phyloP scores from a whole-genome alignment of 176 grass and related monocot genomes.

The Saccharum spontaneum region DNA sequence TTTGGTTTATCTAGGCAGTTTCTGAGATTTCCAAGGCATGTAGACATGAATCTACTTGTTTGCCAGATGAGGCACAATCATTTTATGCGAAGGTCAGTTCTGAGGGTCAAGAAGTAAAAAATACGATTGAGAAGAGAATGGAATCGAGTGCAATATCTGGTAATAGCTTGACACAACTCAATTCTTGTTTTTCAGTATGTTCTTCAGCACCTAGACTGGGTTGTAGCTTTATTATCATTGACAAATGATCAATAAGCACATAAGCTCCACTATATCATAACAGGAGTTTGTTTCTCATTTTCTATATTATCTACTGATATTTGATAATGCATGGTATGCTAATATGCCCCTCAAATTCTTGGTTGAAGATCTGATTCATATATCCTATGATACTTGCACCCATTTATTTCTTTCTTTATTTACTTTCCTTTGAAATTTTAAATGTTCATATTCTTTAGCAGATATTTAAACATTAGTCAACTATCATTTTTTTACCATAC shows the following conservation, averaged over 20 bases:
- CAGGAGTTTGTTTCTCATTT: background rate
- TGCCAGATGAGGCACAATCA: constrained; percentile 57
- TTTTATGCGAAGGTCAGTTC: constrained; percentile 54
- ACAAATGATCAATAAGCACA: background rate
- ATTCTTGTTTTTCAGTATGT: constrained; percentile 31
- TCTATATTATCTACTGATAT: constrained; percentile 3
- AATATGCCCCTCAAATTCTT: background rate
- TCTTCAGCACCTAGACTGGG: background rate
- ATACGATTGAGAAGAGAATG: constrained; percentile 44
- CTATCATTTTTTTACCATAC: background rate
- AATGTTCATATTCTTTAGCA: background rate
- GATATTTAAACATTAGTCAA: background rate
- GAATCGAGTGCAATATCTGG: constrained; percentile 46
- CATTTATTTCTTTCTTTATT: background rate
- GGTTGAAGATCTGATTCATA: background rate
- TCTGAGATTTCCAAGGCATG: constrained; percentile 88
- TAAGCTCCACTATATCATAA: background rate
- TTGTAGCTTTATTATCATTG: constrained; percentile 4
- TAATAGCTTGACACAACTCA: constrained; percentile 46
- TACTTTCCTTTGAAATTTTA: background rate
- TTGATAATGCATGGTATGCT: constrained; percentile 1
- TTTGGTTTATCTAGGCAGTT: constrained; percentile 65
- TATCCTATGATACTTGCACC: background rate
- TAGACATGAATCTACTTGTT: constrained; percentile 56
- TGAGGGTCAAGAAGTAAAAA: constrained; percentile 58